Conservation (phyloP, 768 basidiomycete genomes). For the Gloeopeniophorella convolvens region DNA sequence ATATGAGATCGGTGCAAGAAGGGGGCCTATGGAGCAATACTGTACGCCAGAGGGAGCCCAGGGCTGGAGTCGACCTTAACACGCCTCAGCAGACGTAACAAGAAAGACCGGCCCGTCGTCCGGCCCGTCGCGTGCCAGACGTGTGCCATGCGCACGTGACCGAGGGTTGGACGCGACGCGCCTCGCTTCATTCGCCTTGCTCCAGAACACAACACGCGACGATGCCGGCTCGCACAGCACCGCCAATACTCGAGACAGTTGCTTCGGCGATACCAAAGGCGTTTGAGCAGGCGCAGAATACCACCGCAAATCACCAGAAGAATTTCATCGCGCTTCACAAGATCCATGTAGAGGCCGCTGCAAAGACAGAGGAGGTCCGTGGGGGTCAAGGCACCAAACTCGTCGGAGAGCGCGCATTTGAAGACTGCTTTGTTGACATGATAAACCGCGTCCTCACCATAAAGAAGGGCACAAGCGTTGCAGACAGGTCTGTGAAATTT, state of each 20-base stretch:
- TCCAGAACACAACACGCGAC: not conserved
- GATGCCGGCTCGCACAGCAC: conserved; percentile 26
- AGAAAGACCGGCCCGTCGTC: too few relatives aligned
- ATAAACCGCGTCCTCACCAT: conserved; percentile 54
- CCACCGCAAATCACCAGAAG: conserved; percentile 80
- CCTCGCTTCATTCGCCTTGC: not conserved
- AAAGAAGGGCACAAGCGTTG: conserved; percentile 75
- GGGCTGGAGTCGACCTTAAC: conserved; percentile 20
- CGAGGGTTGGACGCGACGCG: too few relatives aligned
- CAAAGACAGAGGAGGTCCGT: conserved; percentile 41
- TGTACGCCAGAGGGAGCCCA: too few relatives aligned
- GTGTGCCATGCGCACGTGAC: too few relatives aligned
- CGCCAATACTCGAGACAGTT: conserved; percentile 27
- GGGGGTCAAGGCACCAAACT: conserved; percentile 48
- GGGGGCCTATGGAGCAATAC: too few relatives aligned
- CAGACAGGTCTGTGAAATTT: conserved; percentile 78
- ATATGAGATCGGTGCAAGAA: too few relatives aligned
- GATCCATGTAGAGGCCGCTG: conserved; percentile 60
- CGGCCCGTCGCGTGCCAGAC: too few relatives aligned
- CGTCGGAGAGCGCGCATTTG: conserved; percentile 73
- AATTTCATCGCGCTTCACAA: conserved; percentile 81
- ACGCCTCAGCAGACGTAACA: too few relatives aligned
- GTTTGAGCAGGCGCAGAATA: conserved; percentile 72
- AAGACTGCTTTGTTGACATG: conserved; percentile 53
- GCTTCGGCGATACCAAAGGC: conserved; percentile 47